These are phyloP conservation scores for Pleochaeta shiraiana DNA, from an alignment of 2,329 filamentous ascomycete species.

Conservation along the genomic window DNA sequence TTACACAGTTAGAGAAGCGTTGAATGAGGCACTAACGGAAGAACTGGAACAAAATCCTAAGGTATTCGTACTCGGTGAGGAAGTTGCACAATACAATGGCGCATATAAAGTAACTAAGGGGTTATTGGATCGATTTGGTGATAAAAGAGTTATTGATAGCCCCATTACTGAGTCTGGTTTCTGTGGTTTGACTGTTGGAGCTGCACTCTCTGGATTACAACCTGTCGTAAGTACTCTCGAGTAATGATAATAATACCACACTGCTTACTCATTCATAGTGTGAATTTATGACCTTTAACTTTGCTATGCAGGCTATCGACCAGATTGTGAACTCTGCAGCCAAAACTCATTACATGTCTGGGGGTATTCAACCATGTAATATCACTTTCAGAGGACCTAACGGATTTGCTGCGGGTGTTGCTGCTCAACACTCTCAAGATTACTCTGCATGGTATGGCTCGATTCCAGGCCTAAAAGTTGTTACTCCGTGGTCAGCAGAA, in stretches of 20 bases:
- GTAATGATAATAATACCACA: too few relatives aligned
- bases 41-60: slow-evolving; percentile 89
- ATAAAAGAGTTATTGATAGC: slow-evolving; percentile 93
- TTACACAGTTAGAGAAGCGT: slow-evolving; percentile 87
- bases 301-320: slow-evolving; percentile 99
- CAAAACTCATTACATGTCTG: slow-evolving; percentile 99
- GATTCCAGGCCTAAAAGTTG: slow-evolving; percentile 93
- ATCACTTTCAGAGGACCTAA: slow-evolving; percentile 99
- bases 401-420: slow-evolving; percentile 90
- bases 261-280: too few relatives aligned
- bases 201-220: slow-evolving; percentile 82
- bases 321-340: slow-evolving; percentile 98
- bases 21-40: slow-evolving; percentile 95
- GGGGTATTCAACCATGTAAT: slow-evolving; percentile 98
- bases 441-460: slow-evolving; percentile 98
- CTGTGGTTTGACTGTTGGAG: slow-evolving; percentile 78
- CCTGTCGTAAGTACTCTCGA: slow-evolving; percentile 60
- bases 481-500: slow-evolving; percentile 88
- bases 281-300: slow-evolving; percentile 99
- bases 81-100: slow-evolving; percentile 99
- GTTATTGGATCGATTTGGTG: slow-evolving; percentile 87
- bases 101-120: slow-evolving; percentile 99
- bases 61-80: slow-evolving; percentile 91
- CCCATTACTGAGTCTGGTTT: slow-evolving; percentile 98
- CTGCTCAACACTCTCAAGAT: slow-evolving; percentile 95